Percentiles rank a stretch among this genome's conserved stretches.
Evolutionary conservation across 2,329 filamentous ascomycete genomes (phyloP).

Genomic region (Apiospora saccharicola): DNA sequence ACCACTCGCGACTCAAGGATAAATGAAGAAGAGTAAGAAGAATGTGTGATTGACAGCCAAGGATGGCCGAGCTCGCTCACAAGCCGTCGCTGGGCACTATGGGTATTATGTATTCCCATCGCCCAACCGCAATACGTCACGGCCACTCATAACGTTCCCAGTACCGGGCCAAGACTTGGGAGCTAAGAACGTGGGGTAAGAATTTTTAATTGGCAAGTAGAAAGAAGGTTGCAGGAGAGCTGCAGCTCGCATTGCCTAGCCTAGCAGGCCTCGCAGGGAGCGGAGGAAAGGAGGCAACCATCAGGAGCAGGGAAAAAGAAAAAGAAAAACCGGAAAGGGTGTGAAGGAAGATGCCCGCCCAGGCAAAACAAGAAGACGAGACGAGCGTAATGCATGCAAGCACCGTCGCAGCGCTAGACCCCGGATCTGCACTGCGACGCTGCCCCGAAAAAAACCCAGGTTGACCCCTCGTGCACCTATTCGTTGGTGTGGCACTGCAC

Average conservation of each 20-base stretch:
- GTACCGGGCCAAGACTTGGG: neutral
- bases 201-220: neutral
- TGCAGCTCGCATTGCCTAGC: neutral
- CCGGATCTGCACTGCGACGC: constrained; percentile 13
- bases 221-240: neutral
- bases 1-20: neutral
- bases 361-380: constrained; percentile 7
- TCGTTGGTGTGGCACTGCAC: constrained; percentile 5
- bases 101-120: constrained; percentile 15
- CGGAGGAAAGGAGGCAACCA: neutral
- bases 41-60: neutral
- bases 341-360: constrained; percentile 6
- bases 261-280: no score
- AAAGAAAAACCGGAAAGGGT: neutral
- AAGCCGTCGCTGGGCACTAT: neutral
- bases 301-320: neutral
- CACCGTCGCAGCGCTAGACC: neutral
- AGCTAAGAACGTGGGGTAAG: constrained; percentile 9
- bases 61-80: constrained; percentile 10
- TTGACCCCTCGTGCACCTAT: neutral
- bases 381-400: neutral
- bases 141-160: neutral
- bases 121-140: neutral
- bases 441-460: neutral
- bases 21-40: neutral